Conservation (phyloP, 2,329 filamentous ascomycete genomes). For the Fusarium sp. region DNA sequence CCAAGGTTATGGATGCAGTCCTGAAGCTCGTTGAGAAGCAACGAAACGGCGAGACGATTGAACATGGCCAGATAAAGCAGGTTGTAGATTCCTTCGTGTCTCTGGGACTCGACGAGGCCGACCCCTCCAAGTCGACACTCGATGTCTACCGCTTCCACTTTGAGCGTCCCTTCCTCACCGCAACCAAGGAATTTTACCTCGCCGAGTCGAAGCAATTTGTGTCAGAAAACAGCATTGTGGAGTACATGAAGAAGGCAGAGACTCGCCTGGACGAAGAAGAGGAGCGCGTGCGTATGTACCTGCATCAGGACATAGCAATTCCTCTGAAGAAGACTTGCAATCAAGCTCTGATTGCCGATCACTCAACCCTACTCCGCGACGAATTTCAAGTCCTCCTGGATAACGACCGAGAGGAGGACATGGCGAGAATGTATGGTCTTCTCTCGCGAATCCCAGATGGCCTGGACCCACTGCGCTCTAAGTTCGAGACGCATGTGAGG, state of each 20-base stretch:
- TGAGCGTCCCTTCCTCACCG: slow-evolving; percentile 88
- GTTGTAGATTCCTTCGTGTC: slow-evolving; percentile 98
- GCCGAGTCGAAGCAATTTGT: slow-evolving; percentile 95
- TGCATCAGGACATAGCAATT: slow-evolving; percentile 89
- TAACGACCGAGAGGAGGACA: slow-evolving; percentile 93
- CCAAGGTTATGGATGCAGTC: slow-evolving; percentile 94
- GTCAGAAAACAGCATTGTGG: slow-evolving; percentile 95
- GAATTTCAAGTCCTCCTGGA: slow-evolving; percentile 96
- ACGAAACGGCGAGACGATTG: slow-evolving; percentile 96
- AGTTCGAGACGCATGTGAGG: slow-evolving; percentile 92
- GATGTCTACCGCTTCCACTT: slow-evolving; percentile 96
- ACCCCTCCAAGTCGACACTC: slow-evolving; percentile 92
- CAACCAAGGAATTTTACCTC: slow-evolving; percentile 88
- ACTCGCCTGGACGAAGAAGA: slow-evolving; percentile 90
- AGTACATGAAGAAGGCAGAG: slow-evolving; percentile 99
- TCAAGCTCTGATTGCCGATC: slow-evolving; percentile 87
- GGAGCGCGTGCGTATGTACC: slow-evolving; percentile 89
- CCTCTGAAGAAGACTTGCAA: slow-evolving; percentile 90
- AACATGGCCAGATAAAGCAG: slow-evolving; percentile 95
- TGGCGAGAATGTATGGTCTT: slow-evolving; percentile 95
- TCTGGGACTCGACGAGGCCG: slow-evolving; percentile 91
- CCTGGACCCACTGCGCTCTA: slow-evolving; percentile 85
- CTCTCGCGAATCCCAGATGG: slow-evolving; percentile 91
- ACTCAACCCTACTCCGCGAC: slow-evolving; percentile 86
- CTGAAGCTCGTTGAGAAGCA: slow-evolving; percentile 97